A percentile compares a stretch with the other conserved stretches of the same genome.
Conservation (phyloP, 108 stramenopile species). For the Pelagomonas calceolata region DNA sequence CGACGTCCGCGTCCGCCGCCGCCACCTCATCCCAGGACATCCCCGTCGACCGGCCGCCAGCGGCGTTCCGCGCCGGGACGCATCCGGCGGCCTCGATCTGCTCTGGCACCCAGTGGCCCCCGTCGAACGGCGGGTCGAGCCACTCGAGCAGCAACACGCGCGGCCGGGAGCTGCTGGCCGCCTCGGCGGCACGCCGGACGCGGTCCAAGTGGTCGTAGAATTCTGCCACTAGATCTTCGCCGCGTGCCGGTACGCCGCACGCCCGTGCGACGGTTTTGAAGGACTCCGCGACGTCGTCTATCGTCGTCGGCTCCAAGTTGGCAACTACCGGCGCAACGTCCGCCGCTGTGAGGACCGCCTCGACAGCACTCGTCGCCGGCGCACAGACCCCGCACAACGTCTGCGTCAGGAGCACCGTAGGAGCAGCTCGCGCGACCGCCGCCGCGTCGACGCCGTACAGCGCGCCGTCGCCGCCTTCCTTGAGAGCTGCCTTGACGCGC, state of each 20-base stretch:
- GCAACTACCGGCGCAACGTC: too few species aligned
- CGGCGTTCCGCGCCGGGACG: conserved; percentile 18
- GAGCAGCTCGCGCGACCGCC: conserved; percentile 35
- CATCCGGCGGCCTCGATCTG: conserved; percentile 67
- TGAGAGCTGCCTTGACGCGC: conserved; percentile 33
- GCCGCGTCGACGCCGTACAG: conserved; percentile 55
- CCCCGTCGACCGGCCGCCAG: conserved; percentile 33
- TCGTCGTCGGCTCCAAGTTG: too few species aligned
- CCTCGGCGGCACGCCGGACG: background rate
- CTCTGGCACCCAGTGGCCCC: conserved; percentile 80
- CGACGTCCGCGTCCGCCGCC: conserved; percentile 58
- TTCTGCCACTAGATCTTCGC: too few species aligned
- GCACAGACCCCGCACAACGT: conserved; percentile 78
- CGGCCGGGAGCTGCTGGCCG: conserved; percentile 13
- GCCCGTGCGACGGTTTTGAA: too few species aligned
- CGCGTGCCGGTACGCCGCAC: too few species aligned
- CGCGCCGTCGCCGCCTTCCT: conserved; percentile 36
- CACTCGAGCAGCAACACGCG: conserved; percentile 71
- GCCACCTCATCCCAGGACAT: conserved; percentile 49
- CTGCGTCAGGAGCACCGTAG: conserved; percentile 70
- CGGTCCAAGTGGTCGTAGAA: background rate
- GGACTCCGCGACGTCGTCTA: too few species aligned
- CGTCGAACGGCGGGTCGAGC: conserved; percentile 77
- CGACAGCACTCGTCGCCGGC: conserved; percentile 45
- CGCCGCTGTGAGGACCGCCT: too few species aligned